Evolutionary conservation across 352 stramenopile genomes (phyloP), one percentile per base, ranked within the genome.

Genomic region (Thraustochytrium sp.): DNA sequence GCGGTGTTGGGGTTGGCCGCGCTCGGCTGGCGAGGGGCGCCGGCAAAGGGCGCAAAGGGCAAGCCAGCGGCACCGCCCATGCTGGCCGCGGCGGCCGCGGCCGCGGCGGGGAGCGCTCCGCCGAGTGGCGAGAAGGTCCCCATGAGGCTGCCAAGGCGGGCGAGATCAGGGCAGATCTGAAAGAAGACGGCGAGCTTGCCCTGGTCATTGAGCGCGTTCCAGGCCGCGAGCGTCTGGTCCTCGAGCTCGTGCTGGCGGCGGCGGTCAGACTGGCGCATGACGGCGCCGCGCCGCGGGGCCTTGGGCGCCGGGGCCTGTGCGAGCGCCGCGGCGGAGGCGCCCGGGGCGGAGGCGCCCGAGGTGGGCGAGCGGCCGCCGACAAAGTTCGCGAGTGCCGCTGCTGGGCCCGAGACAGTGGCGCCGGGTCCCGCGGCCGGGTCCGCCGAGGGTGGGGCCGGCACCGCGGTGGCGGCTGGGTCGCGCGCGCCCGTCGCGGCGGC

Each of bases 61-160:
- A n/a, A n/a, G n/a, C n/a, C n/a, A n/a, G n/a, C n/a, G n/a, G n/a
- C n/a, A n/a, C n/a, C n/a, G n/a, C n/a, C n/a, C n/a, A n/a, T n/a
- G n/a, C n/a, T n/a, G n/a, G n/a, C n/a, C n/a, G n/a, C n/a, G n/a
- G n/a, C n/a, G n/a, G n/a, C n/a, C n/a, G n/a, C n/a, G n/a, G n/a
- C n/a, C n/a, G n/a, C n/a, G n/a, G n/a, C 55, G 18, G 55, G 18
- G 13, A 72, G 21, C 23, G 59, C 26, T 31, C 26, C 59, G 21
- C 59, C 59, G 26, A 72, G 59, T 26, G 59, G 59, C 16, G 59
- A 72, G 26, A 72, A 72, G 59, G 59, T 72, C 16, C 59, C 59
- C 59, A 72, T 46, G 59, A 72, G 59, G 26, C 9, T 72, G 21
- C 59, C 40, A n/a, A 72, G 59, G 16, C 59, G 34, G 9, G 59